Evolutionary conservation across 1,284 basidiomycete genomes (phyloP).

Genomic region (Ceratobasidium theobromae): DNA sequence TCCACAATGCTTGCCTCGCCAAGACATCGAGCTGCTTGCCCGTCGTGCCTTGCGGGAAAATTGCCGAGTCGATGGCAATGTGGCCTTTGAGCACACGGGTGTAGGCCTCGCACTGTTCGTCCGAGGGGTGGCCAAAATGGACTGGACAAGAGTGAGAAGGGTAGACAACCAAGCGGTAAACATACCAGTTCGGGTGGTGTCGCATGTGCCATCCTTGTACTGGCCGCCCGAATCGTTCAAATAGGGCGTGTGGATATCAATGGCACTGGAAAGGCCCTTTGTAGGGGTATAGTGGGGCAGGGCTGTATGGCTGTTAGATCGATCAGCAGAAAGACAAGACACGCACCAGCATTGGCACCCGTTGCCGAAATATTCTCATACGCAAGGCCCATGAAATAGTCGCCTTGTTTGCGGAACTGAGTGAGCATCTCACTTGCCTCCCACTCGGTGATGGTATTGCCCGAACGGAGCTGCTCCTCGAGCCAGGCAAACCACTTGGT

Average conservation of each 20-base stretch:
- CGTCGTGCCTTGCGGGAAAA: conserved; percentile 87
- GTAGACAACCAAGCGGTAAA: not conserved
- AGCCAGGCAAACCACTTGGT: conserved; percentile 87
- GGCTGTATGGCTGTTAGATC: too few relatives aligned
- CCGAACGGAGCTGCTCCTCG: conserved; percentile 74
- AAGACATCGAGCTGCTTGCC: conserved; percentile 81
- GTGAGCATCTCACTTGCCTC: conserved; percentile 85
- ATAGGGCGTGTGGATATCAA: conserved; percentile 80
- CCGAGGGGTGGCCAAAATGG: conserved; percentile 81
- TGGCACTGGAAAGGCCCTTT: conserved; percentile 66
- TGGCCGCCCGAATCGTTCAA: conserved; percentile 91
- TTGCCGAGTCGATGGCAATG: conserved; percentile 85
- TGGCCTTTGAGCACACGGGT: conserved; percentile 96
- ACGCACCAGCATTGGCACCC: conserved; percentile 77
- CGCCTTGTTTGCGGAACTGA: conserved; percentile 71
- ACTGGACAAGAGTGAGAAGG: conserved; percentile 42
- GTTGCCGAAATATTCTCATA: conserved; percentile 93
- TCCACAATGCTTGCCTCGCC: conserved; percentile 83
- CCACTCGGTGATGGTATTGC: conserved; percentile 82
- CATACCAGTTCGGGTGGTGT: conserved; percentile 77
- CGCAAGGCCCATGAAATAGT: conserved; percentile 83
- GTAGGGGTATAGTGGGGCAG: conserved; percentile 90
- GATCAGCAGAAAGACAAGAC: too few relatives aligned
- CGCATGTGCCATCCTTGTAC: conserved; percentile 88
- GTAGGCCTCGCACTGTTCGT: conserved; percentile 85